Evolutionary conservation across 257 asterid species (phyloP).

Genomic region (Nicotiana tabacum): DNA sequence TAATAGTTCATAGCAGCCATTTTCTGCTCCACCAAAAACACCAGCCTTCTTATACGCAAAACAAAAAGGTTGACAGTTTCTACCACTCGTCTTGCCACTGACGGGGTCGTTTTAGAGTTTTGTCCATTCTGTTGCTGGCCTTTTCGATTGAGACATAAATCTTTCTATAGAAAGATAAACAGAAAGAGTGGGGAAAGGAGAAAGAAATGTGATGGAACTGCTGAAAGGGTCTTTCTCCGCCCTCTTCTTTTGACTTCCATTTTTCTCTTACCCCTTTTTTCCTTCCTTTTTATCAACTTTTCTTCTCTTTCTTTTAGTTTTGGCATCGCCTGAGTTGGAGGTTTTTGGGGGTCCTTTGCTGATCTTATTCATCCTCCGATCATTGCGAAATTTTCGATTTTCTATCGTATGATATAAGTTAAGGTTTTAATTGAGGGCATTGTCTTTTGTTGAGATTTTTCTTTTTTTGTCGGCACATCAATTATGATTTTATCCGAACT

Average conservation of each 20-base stretch:
- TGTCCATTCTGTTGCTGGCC: background rate
- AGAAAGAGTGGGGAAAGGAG: constrained; percentile 2
- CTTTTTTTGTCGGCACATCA: background rate
- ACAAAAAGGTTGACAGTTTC: background rate
- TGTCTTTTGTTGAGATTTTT: background rate
- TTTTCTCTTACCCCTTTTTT: background rate
- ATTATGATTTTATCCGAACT: background rate
- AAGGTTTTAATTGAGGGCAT: background rate
- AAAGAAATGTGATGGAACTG: background rate
- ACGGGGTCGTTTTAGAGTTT: background rate
- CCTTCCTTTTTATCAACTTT: background rate
- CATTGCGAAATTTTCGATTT: background rate
- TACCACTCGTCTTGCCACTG: background rate
- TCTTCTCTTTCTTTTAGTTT: background rate
- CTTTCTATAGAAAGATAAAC: background rate
- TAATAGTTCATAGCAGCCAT: background rate
- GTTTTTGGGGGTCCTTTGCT: background rate
- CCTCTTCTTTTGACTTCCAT: background rate
- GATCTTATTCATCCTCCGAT: background rate
- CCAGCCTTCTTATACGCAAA: background rate
- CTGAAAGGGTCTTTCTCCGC: background rate
- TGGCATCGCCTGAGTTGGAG: background rate
- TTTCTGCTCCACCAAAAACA: background rate
- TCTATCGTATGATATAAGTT: background rate
- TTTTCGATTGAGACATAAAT: background rate